phyloP scores from a whole-genome alignment of 345 rosid genomes.

The Boechera retrofracta region DNA sequence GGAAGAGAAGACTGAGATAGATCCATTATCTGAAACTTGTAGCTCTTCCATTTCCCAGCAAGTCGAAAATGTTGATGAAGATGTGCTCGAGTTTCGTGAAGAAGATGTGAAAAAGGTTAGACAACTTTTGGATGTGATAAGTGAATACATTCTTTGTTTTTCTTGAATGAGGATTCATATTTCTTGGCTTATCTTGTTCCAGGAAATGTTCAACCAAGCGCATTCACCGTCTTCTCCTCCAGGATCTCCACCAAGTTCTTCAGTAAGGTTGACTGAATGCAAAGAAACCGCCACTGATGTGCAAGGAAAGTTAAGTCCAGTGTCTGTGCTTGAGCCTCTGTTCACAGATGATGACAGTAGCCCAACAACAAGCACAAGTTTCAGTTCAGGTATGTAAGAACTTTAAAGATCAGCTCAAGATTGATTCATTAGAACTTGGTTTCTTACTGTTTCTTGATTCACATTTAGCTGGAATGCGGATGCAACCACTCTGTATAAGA shows the following conservation, averaged over 20 bases:
- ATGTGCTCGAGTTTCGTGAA: constrained; percentile 20
- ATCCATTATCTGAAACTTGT: constrained; percentile 42
- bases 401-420: constrained; percentile 15
- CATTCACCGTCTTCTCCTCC: constrained; percentile 54
- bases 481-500: constrained; percentile 64
- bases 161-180: constrained; percentile 5
- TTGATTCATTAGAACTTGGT: constrained; percentile 13
- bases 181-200: constrained; percentile 41
- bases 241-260: constrained; percentile 41
- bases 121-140: constrained; percentile 16
- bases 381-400: constrained; percentile 60
- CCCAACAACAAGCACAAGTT: constrained; percentile 61
- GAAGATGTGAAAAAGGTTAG: constrained; percentile 50
- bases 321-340: constrained; percentile 80
- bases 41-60: constrained; percentile 37
- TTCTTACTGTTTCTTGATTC: constrained; percentile 46
- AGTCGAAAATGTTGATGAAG: constrained; percentile 37
- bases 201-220: constrained; percentile 53
- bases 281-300: constrained; percentile 52
- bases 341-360: constrained; percentile 71
- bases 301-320: constrained; percentile 77
- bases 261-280: constrained; percentile 50
- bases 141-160: constrained; percentile 1
- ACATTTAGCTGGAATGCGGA: constrained; percentile 58
- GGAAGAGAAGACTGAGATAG: constrained; percentile 27